phyloP scores from a whole-genome alignment of 148 eudicot species.

The Rhododendron ferrugineum region DNA sequence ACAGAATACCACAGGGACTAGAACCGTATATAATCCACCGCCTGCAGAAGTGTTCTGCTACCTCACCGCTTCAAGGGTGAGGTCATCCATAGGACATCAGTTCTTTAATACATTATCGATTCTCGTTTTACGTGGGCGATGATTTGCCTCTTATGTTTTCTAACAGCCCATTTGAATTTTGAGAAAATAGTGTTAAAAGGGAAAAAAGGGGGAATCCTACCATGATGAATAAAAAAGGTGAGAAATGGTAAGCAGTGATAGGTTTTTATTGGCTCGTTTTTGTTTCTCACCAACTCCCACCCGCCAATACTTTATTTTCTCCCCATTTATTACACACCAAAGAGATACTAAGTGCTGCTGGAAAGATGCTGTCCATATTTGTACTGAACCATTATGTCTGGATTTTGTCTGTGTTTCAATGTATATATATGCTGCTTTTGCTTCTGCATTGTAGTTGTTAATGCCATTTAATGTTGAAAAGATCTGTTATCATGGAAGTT shows the following conservation, averaged over 20 bases:
- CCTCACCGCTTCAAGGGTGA: background rate
- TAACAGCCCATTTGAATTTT: background rate
- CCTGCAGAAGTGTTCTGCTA: background rate
- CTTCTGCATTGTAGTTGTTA: constrained; percentile 2
- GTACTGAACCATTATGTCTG: background rate
- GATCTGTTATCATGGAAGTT: background rate
- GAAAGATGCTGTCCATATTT: background rate
- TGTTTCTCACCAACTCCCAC: background rate
- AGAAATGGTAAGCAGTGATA: background rate
- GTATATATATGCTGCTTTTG: background rate
- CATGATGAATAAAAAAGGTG: background rate
- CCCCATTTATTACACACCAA: background rate
- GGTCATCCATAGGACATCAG: background rate
- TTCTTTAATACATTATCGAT: background rate
- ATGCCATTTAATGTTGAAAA: background rate
- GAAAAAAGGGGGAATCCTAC: background rate
- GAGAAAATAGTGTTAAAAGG: background rate
- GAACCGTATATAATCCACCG: background rate
- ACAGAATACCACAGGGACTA: background rate
- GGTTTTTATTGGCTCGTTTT: background rate
- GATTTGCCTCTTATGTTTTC: background rate
- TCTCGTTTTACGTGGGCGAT: background rate
- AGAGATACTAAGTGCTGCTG: background rate
- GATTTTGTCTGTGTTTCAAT: background rate
- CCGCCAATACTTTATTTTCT: background rate